Conservation (phyloP, 2,329 filamentous ascomycete species). For the Pyrenophora seminiperda region DNA sequence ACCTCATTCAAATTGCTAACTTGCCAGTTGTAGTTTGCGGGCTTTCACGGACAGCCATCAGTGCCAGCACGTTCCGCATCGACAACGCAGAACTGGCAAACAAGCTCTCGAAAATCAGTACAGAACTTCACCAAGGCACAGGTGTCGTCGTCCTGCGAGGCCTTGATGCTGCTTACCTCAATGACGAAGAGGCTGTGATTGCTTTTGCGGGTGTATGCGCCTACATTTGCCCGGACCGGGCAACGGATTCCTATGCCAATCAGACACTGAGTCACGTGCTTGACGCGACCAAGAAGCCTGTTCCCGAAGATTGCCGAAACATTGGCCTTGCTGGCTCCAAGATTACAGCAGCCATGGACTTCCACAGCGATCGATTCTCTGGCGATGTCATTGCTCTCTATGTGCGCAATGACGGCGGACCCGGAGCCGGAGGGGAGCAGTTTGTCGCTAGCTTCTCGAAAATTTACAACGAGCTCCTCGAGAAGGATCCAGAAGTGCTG, state of each 20-base stretch:
- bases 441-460: conserved; percentile 40
- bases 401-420: conserved; percentile 42
- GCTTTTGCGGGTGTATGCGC: conserved; percentile 43
- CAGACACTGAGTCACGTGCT: conserved; percentile 46
- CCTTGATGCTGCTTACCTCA: conserved; percentile 39
- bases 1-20: background rate
- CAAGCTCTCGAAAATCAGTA: conserved; percentile 35
- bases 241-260: conserved; percentile 47
- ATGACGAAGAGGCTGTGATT: conserved; percentile 46
- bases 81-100: conserved; percentile 26
- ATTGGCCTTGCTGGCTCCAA: conserved; percentile 48
- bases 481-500: conserved; percentile 39
- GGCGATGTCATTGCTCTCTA: conserved; percentile 46
- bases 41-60: conserved; percentile 27
- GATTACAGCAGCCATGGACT: conserved; percentile 45
- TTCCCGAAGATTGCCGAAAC: conserved; percentile 40
- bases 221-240: conserved; percentile 38
- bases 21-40: conserved; percentile 20
- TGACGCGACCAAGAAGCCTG: conserved; percentile 43
- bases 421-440: conserved; percentile 40
- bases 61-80: conserved; percentile 34
- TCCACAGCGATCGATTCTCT: conserved; percentile 47
- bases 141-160: conserved; percentile 43
- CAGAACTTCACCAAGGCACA: conserved; percentile 36
- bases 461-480: conserved; percentile 46